Base-by-base conservation (phyloP, 1,139 yeast species). In the Hansenula lynferdii region DNA sequence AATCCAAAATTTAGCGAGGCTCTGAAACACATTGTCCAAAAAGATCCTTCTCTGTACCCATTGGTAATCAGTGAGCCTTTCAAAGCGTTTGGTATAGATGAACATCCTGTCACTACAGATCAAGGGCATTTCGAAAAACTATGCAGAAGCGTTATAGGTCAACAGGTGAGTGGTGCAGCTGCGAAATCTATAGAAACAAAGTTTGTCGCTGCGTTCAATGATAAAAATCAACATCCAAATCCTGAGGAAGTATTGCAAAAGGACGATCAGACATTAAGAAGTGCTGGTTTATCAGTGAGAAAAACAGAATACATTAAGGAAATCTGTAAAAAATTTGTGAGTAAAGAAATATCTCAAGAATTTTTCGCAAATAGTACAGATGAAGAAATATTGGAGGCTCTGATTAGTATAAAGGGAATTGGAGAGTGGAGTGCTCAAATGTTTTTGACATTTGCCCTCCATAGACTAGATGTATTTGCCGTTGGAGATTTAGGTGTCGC, bases 401-500 rank as follows among this genome's bases (percentile, higher is more conserved):
- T 87, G 39, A 77, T 78, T 1, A 59, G 65, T 30, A 64, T 87
- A 40, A 85, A 86, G 54, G 97, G 97, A 0, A 75, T 89, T 25
- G 97, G 97, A 0, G 75, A 78, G 1, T 89, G 97, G 97, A 79
- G 90, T 9, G 94, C 95, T 0, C 85, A 83, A 42, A 89, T 89
- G 96, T 89, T 87, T 61, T 63, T 84, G 15, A 57, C 82, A 17
- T 86, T 87, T 54, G 83, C 85, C 0, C 62, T 89, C 34, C 71
- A 71, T 24, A 71, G 85, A 42, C 56, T 75, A 56, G 81, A 89
- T 55, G 76, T 85, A 0, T 85, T 86, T 58, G 84, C 94, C 3
- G 67, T 76, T 12, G 89, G 81, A 26, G 97, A 90, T 61, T 64
- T 89, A 39, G 97, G 96, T 2, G 75, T 89, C 2, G 90, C 92